phyloP scores from a whole-genome alignment of 441 rosid genomes.

The Brassica balearica region DNA sequence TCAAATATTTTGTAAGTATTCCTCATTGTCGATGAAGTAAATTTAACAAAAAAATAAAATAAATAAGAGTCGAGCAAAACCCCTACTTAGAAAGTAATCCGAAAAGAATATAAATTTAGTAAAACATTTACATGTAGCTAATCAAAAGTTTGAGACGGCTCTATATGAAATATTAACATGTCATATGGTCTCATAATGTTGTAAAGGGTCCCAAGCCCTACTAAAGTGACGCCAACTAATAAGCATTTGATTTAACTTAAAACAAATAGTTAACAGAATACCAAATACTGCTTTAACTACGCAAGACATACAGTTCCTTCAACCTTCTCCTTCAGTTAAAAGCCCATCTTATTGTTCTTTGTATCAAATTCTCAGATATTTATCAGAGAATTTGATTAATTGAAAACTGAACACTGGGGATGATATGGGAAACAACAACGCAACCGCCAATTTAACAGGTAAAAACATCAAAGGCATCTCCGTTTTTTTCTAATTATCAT shows the following conservation, averaged over 20 bases:
- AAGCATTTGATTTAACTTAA: slow-evolving; percentile 18
- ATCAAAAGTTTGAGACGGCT: not conserved
- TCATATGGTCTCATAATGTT: slow-evolving; percentile 44
- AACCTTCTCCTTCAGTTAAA: not conserved
- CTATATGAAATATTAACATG: slow-evolving; percentile 24
- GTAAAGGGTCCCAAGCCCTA: slow-evolving; percentile 36
- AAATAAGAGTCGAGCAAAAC: not conserved
- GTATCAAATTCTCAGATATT: slow-evolving; percentile 12
- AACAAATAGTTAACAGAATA: slow-evolving; percentile 15
- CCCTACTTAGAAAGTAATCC: not conserved
- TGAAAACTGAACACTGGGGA: slow-evolving; percentile 55
- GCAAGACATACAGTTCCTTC: not conserved
- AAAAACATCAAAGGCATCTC: not conserved
- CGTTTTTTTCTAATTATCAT: not conserved
- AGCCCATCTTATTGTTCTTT: slow-evolving; percentile 17
- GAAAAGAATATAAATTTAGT: not conserved
- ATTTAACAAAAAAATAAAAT: too few species aligned
- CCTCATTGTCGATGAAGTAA: too few species aligned
- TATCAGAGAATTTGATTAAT: slow-evolving; percentile 14
- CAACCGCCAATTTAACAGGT: slow-evolving; percentile 59
- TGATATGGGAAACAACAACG: slow-evolving; percentile 90
- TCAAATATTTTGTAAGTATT: too few species aligned
- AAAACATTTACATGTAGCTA: not conserved
- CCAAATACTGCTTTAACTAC: slow-evolving; percentile 32
- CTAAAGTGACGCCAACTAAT: slow-evolving; percentile 41